Base-by-base conservation (phyloP, 2,329 filamentous ascomycete species). In the Verticillium nubilum region DNA sequence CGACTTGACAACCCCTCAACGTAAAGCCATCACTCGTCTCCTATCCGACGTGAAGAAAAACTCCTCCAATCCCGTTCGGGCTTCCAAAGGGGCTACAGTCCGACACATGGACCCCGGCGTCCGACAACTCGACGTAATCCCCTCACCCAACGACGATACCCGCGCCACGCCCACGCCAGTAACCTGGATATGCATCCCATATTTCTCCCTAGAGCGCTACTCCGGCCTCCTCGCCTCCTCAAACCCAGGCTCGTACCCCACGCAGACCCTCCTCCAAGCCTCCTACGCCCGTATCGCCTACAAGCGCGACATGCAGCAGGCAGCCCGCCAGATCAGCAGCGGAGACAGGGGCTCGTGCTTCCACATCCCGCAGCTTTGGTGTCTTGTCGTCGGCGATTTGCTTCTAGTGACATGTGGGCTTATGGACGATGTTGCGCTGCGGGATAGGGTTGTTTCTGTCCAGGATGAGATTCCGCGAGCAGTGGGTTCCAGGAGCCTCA, bases 301-400 rank as follows among this genome's bases (percentile, higher is more conserved):
- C 27, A 68, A 74, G 31, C 69, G 79, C 57, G 79, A 81, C 42
- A 74, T 80, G 75, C 67, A 73, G 27, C 79, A 81, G 62, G 79
- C 76, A 2, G 74, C 80, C 9, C 75, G 78, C 57, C 72, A 74
- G 58, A 66, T 74, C 15, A 70, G 70, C 1, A 69, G 70, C 47
- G 71, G 69, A 2, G 70, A 69, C 0, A 62, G 68, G 10, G 72
- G 70, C 1, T 65, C 74, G 19, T 81, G 78, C 57, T 81, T 79
- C 58, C 78, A 82, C 59, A 74, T 81, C 52, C 69, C 75, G 1
- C 80, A 82, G 62, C 59, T 80, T 10, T 82, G 79, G 80, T 77
- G 74, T 61, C 63, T 82, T 5, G 67, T 80, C 6, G 61, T 82
- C 1, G 75, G 76, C 47, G 74, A 79, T 52, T 72, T 63, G 7